Conservation (phyloP, 1,139 yeast species). For the Yamadazyma diddensiae region DNA sequence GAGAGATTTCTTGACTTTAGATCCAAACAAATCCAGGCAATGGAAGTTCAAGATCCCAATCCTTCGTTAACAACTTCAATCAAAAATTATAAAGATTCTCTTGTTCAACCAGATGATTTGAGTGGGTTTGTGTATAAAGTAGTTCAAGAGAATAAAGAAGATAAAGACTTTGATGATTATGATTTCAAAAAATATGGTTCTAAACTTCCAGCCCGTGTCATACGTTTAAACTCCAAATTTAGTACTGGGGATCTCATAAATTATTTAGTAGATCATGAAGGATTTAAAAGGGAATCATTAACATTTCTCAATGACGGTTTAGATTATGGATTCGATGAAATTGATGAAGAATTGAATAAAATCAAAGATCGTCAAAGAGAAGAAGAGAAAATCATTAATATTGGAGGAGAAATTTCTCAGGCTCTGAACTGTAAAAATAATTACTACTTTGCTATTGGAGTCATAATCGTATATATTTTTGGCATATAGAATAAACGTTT, state of each 20-base stretch:
- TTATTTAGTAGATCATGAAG: slow-evolving; percentile 27
- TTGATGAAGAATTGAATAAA: slow-evolving; percentile 34
- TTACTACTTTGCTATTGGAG: background rate
- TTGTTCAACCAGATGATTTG: slow-evolving; percentile 9
- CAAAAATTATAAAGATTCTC: slow-evolving; percentile 12
- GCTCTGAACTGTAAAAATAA: slow-evolving; percentile 1
- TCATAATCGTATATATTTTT: background rate
- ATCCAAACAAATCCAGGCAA: slow-evolving; percentile 10
- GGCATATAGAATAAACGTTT: background rate
- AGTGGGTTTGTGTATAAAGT: slow-evolving; percentile 11
- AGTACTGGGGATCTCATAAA: slow-evolving; percentile 14
- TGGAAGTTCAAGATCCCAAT: slow-evolving; percentile 2
- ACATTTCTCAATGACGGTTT: slow-evolving; percentile 24
- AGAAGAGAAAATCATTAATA: slow-evolving; percentile 22
- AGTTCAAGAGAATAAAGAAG: slow-evolving; percentile 11
- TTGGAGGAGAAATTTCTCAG: slow-evolving; percentile 30
- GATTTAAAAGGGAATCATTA: slow-evolving; percentile 27
- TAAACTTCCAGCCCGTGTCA: background rate
- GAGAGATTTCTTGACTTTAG: slow-evolving; percentile 22
- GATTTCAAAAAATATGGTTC: slow-evolving; percentile 10
- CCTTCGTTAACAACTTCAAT: slow-evolving; percentile 11
- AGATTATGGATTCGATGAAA: slow-evolving; percentile 38
- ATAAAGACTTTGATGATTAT: slow-evolving; percentile 12
- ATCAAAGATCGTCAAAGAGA: slow-evolving; percentile 20
- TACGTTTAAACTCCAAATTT: background rate